Conservation (phyloP, 2,329 filamentous ascomycete genomes). For the Amesomyces nigricolor region DNA sequence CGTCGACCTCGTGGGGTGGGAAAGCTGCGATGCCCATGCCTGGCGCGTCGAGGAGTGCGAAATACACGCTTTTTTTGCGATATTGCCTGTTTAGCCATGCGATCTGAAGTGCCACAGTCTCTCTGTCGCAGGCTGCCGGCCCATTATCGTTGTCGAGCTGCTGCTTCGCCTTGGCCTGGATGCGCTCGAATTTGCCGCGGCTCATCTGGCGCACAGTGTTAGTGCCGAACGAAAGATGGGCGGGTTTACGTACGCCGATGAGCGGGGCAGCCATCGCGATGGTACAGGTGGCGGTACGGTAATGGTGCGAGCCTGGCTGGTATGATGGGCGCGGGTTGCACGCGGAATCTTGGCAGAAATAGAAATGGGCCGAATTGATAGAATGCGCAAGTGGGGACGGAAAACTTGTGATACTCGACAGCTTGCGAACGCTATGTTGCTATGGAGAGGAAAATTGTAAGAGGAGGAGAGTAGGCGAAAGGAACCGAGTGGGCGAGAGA, state of each 20-base stretch:
- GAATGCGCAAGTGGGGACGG: too few species aligned
- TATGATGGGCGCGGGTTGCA: too few species aligned
- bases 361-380: too few species aligned
- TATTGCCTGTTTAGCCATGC: constrained; percentile 6
- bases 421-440: too few species aligned
- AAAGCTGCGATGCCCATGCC: constrained; percentile 3
- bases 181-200: background rate
- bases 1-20: background rate
- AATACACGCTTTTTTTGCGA: background rate
- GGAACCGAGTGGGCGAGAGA: background rate
- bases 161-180: background rate
- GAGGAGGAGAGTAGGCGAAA: background rate
- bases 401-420: too few species aligned
- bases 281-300: too few species aligned
- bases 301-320: too few species aligned
- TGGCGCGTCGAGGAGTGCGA: constrained; percentile 1
- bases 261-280: too few species aligned
- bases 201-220: constrained; percentile 2
- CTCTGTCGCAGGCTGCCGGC: background rate
- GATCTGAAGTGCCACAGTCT: constrained; percentile 8
- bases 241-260: background rate
- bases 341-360: too few species aligned
- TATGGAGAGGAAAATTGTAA: too few species aligned
- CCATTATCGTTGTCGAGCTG: background rate
- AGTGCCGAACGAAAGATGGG: background rate